Conservation (phyloP, 352 stramenopile genomes). For the Lagenidium sp. region DNA sequence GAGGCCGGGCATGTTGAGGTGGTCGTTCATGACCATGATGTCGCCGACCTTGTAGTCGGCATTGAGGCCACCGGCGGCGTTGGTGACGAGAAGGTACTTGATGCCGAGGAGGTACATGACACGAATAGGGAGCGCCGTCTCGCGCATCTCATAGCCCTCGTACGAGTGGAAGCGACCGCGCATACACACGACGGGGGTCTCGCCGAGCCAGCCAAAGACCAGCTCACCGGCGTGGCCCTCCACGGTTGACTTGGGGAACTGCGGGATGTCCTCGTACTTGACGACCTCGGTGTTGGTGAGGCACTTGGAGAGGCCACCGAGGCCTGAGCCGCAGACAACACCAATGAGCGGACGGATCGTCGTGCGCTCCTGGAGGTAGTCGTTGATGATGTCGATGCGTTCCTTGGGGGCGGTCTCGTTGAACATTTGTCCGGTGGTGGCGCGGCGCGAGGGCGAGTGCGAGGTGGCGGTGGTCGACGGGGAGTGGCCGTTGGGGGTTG, state of each 20-base stretch:
- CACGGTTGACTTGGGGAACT: slow-evolving; percentile 92
- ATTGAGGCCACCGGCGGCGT: slow-evolving; percentile 94
- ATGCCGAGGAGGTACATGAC: slow-evolving; percentile 95
- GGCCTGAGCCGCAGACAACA: slow-evolving; percentile 93
- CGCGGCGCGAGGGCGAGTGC: slow-evolving; percentile 19
- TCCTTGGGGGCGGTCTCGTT: slow-evolving; percentile 56
- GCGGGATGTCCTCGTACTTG: slow-evolving; percentile 91
- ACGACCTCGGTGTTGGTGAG: slow-evolving; percentile 86
- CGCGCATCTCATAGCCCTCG: slow-evolving; percentile 93
- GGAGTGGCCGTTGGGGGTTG: slow-evolving; percentile 1
- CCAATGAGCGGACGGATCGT: slow-evolving; percentile 51
- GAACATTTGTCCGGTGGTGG: slow-evolving; percentile 52
- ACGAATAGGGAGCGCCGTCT: slow-evolving; percentile 91
- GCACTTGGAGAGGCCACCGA: slow-evolving; percentile 88
- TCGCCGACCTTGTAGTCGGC: slow-evolving; percentile 93
- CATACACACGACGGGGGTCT: slow-evolving; percentile 89
- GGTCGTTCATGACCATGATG: slow-evolving; percentile 95
- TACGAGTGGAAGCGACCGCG: slow-evolving; percentile 96
- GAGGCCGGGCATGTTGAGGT: slow-evolving; percentile 93
- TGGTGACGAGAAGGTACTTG: slow-evolving; percentile 95
- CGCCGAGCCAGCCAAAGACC: slow-evolving; percentile 91
- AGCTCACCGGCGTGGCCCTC: slow-evolving; percentile 91
- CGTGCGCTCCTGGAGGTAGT: slow-evolving; percentile 51
- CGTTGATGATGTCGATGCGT: slow-evolving; percentile 72
- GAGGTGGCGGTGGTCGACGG: slow-evolving; percentile 5